Evolutionary conservation across 257 asterid genomes (phyloP).

Genomic region (Solanum gracilifrons): DNA sequence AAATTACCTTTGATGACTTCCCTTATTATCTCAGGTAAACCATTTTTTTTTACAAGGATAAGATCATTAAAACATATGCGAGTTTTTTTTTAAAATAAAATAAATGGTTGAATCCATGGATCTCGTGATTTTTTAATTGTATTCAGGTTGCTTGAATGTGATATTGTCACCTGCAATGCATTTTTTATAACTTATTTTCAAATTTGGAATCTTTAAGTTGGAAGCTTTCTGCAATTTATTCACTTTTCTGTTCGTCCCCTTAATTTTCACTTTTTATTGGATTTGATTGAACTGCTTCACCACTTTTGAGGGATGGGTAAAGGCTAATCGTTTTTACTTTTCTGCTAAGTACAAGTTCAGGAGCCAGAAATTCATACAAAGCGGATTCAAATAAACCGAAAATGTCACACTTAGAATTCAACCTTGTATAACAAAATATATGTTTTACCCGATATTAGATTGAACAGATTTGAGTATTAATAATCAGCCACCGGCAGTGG

Average conservation of each 20-base stretch:
- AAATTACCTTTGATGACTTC: slow-evolving; percentile 52
- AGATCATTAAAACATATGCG: no score
- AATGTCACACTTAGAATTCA: not conserved
- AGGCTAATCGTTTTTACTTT: not conserved
- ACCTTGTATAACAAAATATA: not conserved
- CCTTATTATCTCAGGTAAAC: slow-evolving; percentile 81
- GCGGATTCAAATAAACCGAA: not conserved
- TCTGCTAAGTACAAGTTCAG: not conserved
- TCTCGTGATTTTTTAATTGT: not conserved
- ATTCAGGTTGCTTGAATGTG: not conserved
- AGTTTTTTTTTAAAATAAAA: no score
- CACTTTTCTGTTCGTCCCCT: not conserved
- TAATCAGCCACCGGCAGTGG: not conserved
- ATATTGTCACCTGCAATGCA: no score
- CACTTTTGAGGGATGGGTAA: not conserved
- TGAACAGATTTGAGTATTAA: not conserved
- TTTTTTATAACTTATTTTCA: not conserved
- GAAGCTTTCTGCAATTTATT: not conserved
- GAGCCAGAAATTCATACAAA: not conserved
- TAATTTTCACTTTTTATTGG: not conserved
- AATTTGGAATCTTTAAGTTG: not conserved
- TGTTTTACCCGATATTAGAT: not conserved
- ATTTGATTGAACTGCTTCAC: not conserved
- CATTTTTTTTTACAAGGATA: not conserved
- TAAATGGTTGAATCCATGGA: not conserved